Evolutionary conservation across 2,329 filamentous ascomycete genomes (phyloP), one percentile per base, ranked within the genome.

Genomic region (Apiospora hydei): DNA sequence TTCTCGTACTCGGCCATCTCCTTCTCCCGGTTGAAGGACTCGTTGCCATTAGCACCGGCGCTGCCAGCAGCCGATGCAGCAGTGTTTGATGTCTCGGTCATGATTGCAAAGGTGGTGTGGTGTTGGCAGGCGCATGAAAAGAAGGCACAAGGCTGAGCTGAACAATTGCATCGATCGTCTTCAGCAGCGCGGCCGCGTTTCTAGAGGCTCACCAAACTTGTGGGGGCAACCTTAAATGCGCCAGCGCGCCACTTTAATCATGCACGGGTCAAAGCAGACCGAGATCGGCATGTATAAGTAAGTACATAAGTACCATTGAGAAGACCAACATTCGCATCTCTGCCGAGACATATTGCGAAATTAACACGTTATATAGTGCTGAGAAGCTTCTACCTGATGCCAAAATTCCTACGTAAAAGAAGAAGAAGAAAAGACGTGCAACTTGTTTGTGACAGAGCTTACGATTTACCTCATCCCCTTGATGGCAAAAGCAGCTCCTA

Each of bases 1-100:
- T 87, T 86, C 77, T 86, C 85, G 73, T 88, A 88, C 76, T 87
- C 85, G 66, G 79, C 78, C 30, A 80, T 44, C 7, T 74, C 72
- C 67, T 74, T 74, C 30, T 67, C 69, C 34, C 70, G 71, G 46
- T 71, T 57, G 30, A 73, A 43, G 10, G 71, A 24, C 13, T 72
- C 72, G 26, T 57, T 61, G 66, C 18, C 34, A 67, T 26, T 51
- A n/a, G 47, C 67, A 43, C 24, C 46, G 30, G 47, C 70, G 46
- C 75, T 76, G 44, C 26, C 67, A 44, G 47, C 34, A 21, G 30
- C 67, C 21, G 47, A 70, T 41, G 75, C 77, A 24, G 80, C 76
- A 70, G 81, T 80, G 21, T 84, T 81, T 46, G 82, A 81, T 72
- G 85, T 88, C 75, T 88, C 87, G 46, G 85, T 78, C 68, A 69